Evolutionary conservation across 352 stramenopile species (phyloP).

Genomic region (Phytophthora pistaciae): DNA sequence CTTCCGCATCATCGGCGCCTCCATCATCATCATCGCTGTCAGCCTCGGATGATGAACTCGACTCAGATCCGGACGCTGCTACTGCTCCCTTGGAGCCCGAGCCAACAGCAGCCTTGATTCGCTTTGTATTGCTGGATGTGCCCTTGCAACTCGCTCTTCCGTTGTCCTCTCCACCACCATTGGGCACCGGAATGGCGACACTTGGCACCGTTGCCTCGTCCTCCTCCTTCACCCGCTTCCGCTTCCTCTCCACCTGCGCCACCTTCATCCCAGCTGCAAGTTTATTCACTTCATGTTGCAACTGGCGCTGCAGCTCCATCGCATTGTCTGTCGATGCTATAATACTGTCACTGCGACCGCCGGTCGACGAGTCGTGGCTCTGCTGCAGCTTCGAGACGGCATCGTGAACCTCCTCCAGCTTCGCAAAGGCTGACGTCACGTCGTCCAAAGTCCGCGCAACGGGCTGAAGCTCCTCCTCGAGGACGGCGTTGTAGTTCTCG

Average conservation of each 20-base stretch:
- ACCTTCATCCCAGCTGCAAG: background rate
- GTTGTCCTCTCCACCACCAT: background rate
- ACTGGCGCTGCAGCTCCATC: background rate
- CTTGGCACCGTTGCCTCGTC: too few species aligned
- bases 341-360: conserved; percentile 7
- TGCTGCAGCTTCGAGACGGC: conserved; percentile 23
- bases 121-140: too few species aligned
- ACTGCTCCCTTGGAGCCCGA: too few species aligned
- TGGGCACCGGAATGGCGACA: background rate
- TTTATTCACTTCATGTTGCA: background rate
- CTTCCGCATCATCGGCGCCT: background rate
- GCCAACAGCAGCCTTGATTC: background rate
- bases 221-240: background rate
- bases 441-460: conserved; percentile 1
- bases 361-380: background rate
- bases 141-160: too few species aligned
- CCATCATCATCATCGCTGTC: background rate
- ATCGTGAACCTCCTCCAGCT: conserved; percentile 20
- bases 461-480: conserved; percentile 7
- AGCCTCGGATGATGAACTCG: background rate
- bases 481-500: conserved; percentile 6
- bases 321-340: background rate
- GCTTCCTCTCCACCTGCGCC: background rate
- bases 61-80: background rate
- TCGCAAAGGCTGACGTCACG: conserved; percentile 9